Base-by-base conservation (phyloP, 2,329 filamentous ascomycete species). In the Sporothrix globosa region DNA sequence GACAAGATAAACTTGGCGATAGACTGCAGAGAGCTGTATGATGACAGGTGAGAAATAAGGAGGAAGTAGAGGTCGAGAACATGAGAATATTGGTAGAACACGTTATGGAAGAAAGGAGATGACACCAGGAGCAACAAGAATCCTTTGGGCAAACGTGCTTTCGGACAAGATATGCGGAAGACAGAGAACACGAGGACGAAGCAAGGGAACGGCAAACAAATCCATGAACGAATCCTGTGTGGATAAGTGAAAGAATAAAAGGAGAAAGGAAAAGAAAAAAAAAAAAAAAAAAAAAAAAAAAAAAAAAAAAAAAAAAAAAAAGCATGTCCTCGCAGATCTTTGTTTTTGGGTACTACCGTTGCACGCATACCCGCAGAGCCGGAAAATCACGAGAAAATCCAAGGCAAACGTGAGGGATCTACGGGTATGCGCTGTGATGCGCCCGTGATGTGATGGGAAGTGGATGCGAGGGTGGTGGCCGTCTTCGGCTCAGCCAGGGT, bases 331-430 rank as follows among this genome's bases (percentile, higher is more conserved):
- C n/a, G 56, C 34, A 24, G 56, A 61, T 61, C 56, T 10, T 61
- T 61, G 39, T 39, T 21, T 39, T 63, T 63, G 39, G 39, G 39
- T 27, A 27, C 50, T 63, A 19, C n/a, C n/a, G 58, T 63, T 63
- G 58, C n/a, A 39, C 39, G 58, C 39, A 21, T n/a, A 61, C 34
- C 58, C 39, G 39, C 39, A 63, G 7, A 39, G 19, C 14, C 5
- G 27, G 14, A 44, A 9, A 17, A 10, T 13, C 2, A 46, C 41
- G 14, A 44, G 41, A 44, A 58, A 39, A n/a, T 39, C 17, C 6
- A 11, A 39, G 14, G n/a, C 30, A 14, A 58, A 21, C 30, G 30
- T n/a, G 54, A 58, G 41, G 21, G 39, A 63, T 46, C 58, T 27
- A 21, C 39, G 39, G 56, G 11, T 27, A 27, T 39, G 41, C 14